phyloP scores from a whole-genome alignment of 2,329 filamentous ascomycete genomes.

The Colletotrichum phormii region DNA sequence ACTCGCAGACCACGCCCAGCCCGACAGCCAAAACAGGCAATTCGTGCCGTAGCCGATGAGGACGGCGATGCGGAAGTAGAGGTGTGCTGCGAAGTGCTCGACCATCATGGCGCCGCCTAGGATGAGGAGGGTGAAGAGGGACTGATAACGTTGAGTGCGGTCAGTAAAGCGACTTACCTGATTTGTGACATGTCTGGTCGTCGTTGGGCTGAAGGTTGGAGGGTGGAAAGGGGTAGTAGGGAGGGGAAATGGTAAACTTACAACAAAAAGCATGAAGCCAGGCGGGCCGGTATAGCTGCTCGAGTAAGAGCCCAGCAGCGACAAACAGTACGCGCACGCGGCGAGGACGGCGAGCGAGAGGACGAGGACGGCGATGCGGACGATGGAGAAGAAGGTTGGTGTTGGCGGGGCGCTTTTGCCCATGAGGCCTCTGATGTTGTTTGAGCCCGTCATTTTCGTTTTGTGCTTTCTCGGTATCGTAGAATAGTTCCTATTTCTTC shows the following conservation, averaged over 20 bases:
- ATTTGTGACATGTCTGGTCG: neutral
- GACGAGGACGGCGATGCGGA: slow-evolving; percentile 52
- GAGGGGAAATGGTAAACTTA: slow-evolving; percentile 44
- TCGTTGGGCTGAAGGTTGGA: too few species aligned
- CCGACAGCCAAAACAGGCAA: slow-evolving; percentile 58
- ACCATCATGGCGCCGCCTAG: slow-evolving; percentile 51
- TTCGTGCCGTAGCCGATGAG: slow-evolving; percentile 50
- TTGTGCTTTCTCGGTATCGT: neutral
- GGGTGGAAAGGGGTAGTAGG: neutral
- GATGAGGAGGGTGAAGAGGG: slow-evolving; percentile 54
- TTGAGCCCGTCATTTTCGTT: slow-evolving; percentile 1
- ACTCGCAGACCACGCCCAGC: slow-evolving; percentile 55
- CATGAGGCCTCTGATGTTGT: slow-evolving; percentile 45
- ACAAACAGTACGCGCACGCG: slow-evolving; percentile 53
- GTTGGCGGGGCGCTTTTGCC: slow-evolving; percentile 50
- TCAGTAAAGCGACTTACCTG: too few species aligned
- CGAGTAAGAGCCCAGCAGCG: slow-evolving; percentile 46
- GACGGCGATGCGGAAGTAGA: slow-evolving; percentile 53
- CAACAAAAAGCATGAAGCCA: slow-evolving; percentile 60
- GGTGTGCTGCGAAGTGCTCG: slow-evolving; percentile 49
- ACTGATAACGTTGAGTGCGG: slow-evolving; percentile 42
- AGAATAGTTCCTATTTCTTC: neutral
- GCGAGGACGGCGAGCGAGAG: slow-evolving; percentile 54
- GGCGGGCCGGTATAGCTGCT: slow-evolving; percentile 47
- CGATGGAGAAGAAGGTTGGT: slow-evolving; percentile 50